Percentiles rank a stretch among this genome's conserved stretches.
Conservation (phyloP, 2,329 filamentous ascomycete genomes). For the Alternaria novae-zelandiae region DNA sequence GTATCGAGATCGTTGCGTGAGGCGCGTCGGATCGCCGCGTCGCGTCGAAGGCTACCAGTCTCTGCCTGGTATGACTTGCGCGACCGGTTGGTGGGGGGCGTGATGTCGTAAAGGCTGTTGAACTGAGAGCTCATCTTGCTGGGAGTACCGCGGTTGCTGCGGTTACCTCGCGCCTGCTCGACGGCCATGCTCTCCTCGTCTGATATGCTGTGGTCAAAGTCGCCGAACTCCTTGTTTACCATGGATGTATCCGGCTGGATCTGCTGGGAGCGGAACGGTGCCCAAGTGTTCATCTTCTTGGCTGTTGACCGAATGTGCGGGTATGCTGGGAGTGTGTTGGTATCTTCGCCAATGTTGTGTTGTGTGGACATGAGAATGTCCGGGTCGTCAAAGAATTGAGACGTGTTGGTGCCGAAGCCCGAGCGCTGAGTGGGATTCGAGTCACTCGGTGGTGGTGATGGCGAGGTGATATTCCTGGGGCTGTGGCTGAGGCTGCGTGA, state of each 20-base stretch:
- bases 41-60: slow-evolving; percentile 49
- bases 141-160: slow-evolving; percentile 46
- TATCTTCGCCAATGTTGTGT: slow-evolving; percentile 45
- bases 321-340: slow-evolving; percentile 40
- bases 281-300: slow-evolving; percentile 48
- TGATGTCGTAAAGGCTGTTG: slow-evolving; percentile 56
- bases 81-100: slow-evolving; percentile 49
- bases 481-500: slow-evolving; percentile 46
- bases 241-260: slow-evolving; percentile 46
- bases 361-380: slow-evolving; percentile 49
- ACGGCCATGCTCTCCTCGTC: slow-evolving; percentile 60
- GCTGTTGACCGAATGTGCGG: slow-evolving; percentile 47
- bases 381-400: slow-evolving; percentile 43
- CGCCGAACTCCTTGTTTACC: slow-evolving; percentile 48
- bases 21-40: slow-evolving; percentile 55
- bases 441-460: slow-evolving; percentile 41
- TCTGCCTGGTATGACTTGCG: slow-evolving; percentile 45
- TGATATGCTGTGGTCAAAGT: slow-evolving; percentile 50
- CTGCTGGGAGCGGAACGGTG: slow-evolving; percentile 43
- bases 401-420: slow-evolving; percentile 32
- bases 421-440: slow-evolving; percentile 46
- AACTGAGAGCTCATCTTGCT: slow-evolving; percentile 59
- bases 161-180: slow-evolving; percentile 60
- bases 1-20: slow-evolving; percentile 51
- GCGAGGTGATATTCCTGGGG: slow-evolving; percentile 38